These are phyloP conservation scores for Lumnitzera racemosa DNA, from an alignment of 345 rosid genomes.

Conservation along the genomic window DNA sequence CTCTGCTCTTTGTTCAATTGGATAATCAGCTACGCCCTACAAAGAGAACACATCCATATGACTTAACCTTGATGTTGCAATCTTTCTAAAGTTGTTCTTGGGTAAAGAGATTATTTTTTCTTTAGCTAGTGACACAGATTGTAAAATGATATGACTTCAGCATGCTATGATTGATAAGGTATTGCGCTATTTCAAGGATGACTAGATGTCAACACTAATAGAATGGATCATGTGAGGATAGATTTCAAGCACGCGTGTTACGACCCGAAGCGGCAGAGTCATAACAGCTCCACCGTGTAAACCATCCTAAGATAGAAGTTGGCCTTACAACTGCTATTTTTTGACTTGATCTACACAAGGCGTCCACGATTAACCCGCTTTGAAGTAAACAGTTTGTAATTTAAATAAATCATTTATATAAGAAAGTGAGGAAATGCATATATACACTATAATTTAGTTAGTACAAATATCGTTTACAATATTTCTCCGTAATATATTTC, in stretches of 20 bases:
- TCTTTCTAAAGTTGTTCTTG: conserved; percentile 21
- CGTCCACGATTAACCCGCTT: too few species aligned
- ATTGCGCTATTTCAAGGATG: conserved; percentile 58
- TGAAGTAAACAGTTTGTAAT: too few species aligned
- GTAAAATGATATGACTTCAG: conserved; percentile 31
- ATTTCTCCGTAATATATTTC: too few species aligned
- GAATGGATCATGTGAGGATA: conserved; percentile 44
- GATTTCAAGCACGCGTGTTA: conserved; percentile 38
- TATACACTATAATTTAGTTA: too few species aligned
- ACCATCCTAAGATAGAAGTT: too few species aligned
- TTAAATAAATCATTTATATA: too few species aligned
- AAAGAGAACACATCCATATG: conserved; percentile 13
- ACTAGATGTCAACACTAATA: conserved; percentile 76
- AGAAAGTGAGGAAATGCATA: too few species aligned
- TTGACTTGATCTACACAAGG: too few species aligned
- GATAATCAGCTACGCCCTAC: conserved; percentile 5
- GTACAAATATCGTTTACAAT: too few species aligned
- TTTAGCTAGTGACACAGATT: conserved; percentile 28
- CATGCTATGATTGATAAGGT: conserved; percentile 36
- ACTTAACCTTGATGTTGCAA: conserved; percentile 20
- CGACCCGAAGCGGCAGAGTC: too few species aligned
- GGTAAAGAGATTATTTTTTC: conserved; percentile 41
- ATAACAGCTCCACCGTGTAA: too few species aligned
- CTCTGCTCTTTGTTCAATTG: not conserved
- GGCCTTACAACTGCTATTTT: too few species aligned